Conservation (phyloP, 257 asterid genomes). For the Solanum ossicruentum region DNA sequence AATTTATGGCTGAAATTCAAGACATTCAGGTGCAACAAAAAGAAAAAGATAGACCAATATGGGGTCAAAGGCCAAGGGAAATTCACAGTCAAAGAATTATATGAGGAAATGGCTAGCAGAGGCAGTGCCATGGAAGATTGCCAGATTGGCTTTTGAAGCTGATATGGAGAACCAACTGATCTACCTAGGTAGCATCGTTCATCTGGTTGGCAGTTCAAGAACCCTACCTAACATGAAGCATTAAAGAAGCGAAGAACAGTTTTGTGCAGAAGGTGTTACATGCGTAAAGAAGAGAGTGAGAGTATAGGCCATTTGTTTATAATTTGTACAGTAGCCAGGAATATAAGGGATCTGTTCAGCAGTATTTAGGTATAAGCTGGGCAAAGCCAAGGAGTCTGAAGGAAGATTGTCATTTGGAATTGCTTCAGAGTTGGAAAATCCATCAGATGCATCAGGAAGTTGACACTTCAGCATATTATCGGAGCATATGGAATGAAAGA, state of each 20-base stretch:
- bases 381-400: background rate
- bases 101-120: background rate
- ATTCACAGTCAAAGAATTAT: background rate
- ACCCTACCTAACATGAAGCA: background rate
- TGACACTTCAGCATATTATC: background rate
- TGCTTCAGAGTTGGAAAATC: background rate
- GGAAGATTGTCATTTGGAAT: background rate
- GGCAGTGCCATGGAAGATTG: background rate
- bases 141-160: background rate
- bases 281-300: background rate
- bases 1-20: background rate
- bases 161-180: background rate
- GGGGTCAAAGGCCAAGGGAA: background rate
- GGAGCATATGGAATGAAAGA: background rate
- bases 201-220: background rate
- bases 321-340: background rate
- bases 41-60: background rate
- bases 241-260: background rate
- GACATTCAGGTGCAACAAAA: background rate
- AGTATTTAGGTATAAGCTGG: background rate
- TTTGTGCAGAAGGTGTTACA: background rate
- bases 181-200: background rate
- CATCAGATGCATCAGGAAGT: background rate
- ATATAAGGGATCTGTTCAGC: background rate
- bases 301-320: background rate